Conservation (phyloP, 306 rosid genomes). For the Abrus pulchellus region DNA sequence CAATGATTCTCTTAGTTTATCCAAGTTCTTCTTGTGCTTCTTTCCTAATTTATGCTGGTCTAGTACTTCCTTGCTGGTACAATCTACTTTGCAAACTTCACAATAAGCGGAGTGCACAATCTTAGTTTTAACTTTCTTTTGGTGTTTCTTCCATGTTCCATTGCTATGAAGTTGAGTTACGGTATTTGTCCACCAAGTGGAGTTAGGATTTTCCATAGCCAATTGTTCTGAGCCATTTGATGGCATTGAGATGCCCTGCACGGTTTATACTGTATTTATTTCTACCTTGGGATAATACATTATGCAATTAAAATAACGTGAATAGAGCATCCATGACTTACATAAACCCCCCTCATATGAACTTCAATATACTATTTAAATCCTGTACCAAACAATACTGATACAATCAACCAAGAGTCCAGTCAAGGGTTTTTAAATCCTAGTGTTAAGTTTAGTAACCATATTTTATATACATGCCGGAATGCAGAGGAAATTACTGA, state of each 20-base stretch:
- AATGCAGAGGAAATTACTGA: conserved; percentile 23
- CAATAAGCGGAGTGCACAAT: conserved; percentile 58
- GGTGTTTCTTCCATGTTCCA: conserved; percentile 38
- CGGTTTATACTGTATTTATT: conserved; percentile 12
- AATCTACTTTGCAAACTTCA: conserved; percentile 64
- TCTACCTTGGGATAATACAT: conserved; percentile 14
- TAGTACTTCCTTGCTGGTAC: conserved; percentile 59
- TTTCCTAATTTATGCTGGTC: conserved; percentile 66
- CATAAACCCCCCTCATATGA: neutral
- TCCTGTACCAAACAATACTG: neutral
- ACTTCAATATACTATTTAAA: conserved; percentile 8
- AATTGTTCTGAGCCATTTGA: conserved; percentile 48
- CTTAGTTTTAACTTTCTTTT: conserved; percentile 52
- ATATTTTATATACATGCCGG: neutral
- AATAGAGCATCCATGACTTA: neutral
- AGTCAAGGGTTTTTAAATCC: neutral
- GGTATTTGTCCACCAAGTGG: conserved; percentile 42
- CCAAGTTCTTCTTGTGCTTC: conserved; percentile 64
- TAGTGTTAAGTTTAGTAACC: neutral
- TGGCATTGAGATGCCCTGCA: conserved; percentile 44
- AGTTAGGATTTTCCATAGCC: conserved; percentile 30
- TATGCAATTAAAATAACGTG: conserved; percentile 4
- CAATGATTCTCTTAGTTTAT: conserved; percentile 51
- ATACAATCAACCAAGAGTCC: conserved; percentile 2
- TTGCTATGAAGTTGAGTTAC: conserved; percentile 43